Evolutionary conservation across 352 stramenopile genomes (phyloP).

Genomic region (Globisporangium yorkense): DNA sequence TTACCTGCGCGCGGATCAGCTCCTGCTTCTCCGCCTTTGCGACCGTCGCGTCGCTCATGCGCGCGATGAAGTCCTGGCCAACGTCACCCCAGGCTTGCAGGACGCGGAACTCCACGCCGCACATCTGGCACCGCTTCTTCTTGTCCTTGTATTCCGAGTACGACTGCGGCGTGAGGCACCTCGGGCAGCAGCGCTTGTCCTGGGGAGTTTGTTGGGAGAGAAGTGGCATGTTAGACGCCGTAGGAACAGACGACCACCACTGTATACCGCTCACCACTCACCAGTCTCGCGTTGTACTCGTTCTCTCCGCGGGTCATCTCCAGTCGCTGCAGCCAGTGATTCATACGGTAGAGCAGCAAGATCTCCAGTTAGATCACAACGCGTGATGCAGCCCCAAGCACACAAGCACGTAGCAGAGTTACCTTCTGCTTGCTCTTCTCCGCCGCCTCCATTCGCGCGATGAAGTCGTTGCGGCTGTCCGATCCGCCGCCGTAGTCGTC

Average conservation of each 20-base stretch:
- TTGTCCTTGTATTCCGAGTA: conserved; percentile 85
- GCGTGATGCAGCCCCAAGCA: neutral
- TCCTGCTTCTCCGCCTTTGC: conserved; percentile 38
- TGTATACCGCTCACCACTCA: conserved; percentile 11
- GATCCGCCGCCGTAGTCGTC: conserved; percentile 11
- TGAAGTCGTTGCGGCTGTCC: conserved; percentile 29
- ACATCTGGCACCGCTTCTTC: conserved; percentile 82
- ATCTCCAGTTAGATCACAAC: neutral
- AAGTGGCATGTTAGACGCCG: neutral
- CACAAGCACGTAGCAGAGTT: neutral
- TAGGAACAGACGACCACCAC: neutral
- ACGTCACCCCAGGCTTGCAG: conserved; percentile 75
- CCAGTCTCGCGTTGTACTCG: conserved; percentile 58
- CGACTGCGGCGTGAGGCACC: conserved; percentile 58
- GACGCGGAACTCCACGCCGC: conserved; percentile 65
- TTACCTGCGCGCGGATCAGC: conserved; percentile 41
- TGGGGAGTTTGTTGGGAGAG: conserved; percentile 8
- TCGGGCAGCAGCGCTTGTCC: conserved; percentile 80
- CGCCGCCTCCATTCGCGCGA: conserved; percentile 71
- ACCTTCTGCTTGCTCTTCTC: conserved; percentile 79
- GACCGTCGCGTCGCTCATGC: conserved; percentile 42
- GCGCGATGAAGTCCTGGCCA: conserved; percentile 48
- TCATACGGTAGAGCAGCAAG: neutral
- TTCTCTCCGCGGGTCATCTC: conserved; percentile 68
- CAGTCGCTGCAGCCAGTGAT: conserved; percentile 39